Percentiles rank a stretch among this genome's conserved stretches.
Conservation (phyloP, 176 grass and related monocot genomes). For the Oryza officinalis region DNA sequence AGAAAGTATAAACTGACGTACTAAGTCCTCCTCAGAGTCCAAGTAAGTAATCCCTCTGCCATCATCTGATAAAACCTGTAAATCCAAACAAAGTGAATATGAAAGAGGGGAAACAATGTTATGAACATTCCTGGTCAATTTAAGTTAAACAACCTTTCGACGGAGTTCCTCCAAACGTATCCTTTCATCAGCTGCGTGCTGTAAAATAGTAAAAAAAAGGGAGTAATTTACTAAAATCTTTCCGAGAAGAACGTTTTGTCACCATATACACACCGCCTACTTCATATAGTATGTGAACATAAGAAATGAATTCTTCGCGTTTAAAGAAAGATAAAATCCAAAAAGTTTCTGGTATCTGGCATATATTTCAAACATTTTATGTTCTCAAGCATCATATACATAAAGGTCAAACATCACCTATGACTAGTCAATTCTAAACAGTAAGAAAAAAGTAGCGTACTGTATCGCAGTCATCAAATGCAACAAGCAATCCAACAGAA, state of each 20-base stretch:
- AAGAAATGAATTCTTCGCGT: slow-evolving; percentile 4
- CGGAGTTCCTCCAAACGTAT: slow-evolving; percentile 92
- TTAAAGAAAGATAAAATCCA: slow-evolving; percentile 2
- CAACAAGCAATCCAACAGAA: not conserved
- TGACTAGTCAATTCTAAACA: not conserved
- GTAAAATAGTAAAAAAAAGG: slow-evolving; percentile 39
- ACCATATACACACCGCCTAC: slow-evolving; percentile 17
- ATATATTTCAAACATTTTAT: slow-evolving; percentile 4
- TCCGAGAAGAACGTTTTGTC: slow-evolving; percentile 12
- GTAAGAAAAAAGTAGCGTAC: not conserved
- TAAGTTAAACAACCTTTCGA: slow-evolving; percentile 62
- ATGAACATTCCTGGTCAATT: slow-evolving; percentile 24
- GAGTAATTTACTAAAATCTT: slow-evolving; percentile 29
- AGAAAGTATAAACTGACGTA: slow-evolving; percentile 35
- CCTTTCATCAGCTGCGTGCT: slow-evolving; percentile 98
- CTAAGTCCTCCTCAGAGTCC: slow-evolving; percentile 78
- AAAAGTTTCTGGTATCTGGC: not conserved
- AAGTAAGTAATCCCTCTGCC: slow-evolving; percentile 65
- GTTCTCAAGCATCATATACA: not conserved
- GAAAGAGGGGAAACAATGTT: slow-evolving; percentile 12
- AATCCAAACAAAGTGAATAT: slow-evolving; percentile 19
- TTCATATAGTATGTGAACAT: not conserved
- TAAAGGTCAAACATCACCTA: not conserved
- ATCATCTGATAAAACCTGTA: slow-evolving; percentile 80
- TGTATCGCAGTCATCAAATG: slow-evolving; percentile 6